A percentile compares a stretch with the other conserved stretches of the same genome.
Evolutionary conservation across 164 flowering plant species (phyloP).

Genomic region (Magnolia sinica): DNA sequence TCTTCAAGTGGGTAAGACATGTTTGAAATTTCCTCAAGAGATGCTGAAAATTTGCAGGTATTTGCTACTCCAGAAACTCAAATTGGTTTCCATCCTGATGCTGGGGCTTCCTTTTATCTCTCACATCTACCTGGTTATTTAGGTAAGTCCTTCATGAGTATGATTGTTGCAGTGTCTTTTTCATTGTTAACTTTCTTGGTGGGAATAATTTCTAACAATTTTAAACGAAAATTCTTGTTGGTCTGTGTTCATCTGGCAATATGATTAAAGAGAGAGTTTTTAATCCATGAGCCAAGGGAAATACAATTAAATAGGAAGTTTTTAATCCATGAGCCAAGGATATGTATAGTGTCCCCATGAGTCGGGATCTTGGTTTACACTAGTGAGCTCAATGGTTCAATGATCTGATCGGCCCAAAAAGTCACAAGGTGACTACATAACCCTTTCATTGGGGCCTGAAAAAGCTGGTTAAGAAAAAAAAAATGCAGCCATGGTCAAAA

Average conservation of each 20-base stretch:
- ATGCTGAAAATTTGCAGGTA: conserved; percentile 40
- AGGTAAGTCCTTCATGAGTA: conserved; percentile 36
- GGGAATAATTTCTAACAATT: background rate
- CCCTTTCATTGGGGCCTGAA: too few species aligned
- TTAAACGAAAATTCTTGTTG: background rate
- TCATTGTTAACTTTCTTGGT: background rate
- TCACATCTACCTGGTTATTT: conserved; percentile 84
- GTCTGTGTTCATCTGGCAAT: background rate
- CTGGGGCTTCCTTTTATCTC: conserved; percentile 84
- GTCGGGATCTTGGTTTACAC: too few species aligned
- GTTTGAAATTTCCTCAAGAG: background rate
- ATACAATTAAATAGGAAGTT: too few species aligned
- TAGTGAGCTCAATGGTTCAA: too few species aligned
- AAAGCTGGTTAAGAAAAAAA: too few species aligned
- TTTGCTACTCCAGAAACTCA: conserved; percentile 76
- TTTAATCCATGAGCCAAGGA: too few species aligned
- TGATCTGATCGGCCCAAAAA: too few species aligned
- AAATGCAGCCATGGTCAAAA: too few species aligned
- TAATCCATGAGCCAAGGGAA: too few species aligned
- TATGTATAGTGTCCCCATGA: too few species aligned
- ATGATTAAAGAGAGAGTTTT: too few species aligned
- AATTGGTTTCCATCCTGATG: conserved; percentile 93
- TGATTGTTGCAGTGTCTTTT: background rate
- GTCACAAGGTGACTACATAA: too few species aligned
- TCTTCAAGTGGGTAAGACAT: background rate